Base-by-base conservation (phyloP, 164 flowering plant genomes). In the Magnolia sinica region DNA sequence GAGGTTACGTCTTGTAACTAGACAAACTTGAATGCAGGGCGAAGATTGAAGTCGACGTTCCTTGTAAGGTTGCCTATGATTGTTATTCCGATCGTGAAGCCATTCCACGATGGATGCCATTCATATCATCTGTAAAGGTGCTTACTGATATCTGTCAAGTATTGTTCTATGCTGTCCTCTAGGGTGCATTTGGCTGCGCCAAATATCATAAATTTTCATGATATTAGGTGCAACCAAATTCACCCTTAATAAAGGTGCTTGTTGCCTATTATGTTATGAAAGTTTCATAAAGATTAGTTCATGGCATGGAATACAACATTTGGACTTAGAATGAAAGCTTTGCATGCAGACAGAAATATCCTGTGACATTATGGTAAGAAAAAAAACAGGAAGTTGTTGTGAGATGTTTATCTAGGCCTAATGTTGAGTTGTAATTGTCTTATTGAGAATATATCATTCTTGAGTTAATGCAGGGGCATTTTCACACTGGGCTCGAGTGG, bases 111-210 rank as follows among this genome's bases (percentile, higher is more conserved):
- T 96, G 99, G 98, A 96, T 96, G 99, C 94, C 95, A 10, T 93
- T 91, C 86, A 96, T 96, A 84, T 92, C 99, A 27, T 84, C 96
- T 81, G 99, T 96, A 0, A 83, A 92, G 99, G 99, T 92, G 66
- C 68, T 82, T 19, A 20, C 68, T 0, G 22, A 23, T 45, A 50
- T 64, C 20, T 73, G 16, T 67, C 8, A 8, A 66, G 31, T 74
- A 16, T 74, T 64, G 9, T 16, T 64, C 19, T 7, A 19, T 8
- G 7, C 29, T 37, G 18, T 68, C 10, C 13, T 68, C 71, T 22
- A n/a, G 8, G 23, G 19, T 50, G n/a, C 58, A 7, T 37, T 37
- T 37, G 45, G 45, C 45, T 37, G 45, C 45, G 6, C 45, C 45
- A 37, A 37, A 37, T 37, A 37, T 3, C 45, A 37, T 37, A 37